Evolutionary conservation across 179 eudicot species (phyloP), one percentile per base, ranked within the genome.

Genomic region (Beta corolliflora): DNA sequence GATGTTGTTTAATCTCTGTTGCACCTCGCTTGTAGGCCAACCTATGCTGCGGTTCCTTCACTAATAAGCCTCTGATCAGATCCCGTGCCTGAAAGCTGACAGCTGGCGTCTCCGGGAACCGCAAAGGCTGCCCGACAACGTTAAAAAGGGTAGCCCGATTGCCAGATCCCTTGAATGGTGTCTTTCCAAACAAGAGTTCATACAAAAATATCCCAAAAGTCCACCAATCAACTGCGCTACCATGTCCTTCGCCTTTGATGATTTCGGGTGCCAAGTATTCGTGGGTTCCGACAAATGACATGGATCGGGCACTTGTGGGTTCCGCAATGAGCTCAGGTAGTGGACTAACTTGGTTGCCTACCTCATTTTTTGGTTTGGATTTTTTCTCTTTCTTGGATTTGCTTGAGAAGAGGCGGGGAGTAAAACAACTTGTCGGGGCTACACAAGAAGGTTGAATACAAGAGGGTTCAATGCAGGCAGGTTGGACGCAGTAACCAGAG

Each of bases 191-290:
- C 76, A 92, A 75, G 18, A 92, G 86, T 84, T 92, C 97, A n/a
- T 90, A 91, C 16, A 92, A 75, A 79, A 92, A 92, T 75, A 92
- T 91, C 36, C 97, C 97, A 2, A 91, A 90, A 36, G 97, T 92
- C 97, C 97, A 92, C 97, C 97, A 92, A 81, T 92, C 97, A 56
- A 92, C 97, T 0, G 97, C 94, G 81, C 97, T 92, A n/a, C 97
- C 97, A 61, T 92, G 97, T 61, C 97, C 97, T 81, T 92, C 94
- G 0, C 97, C 97, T 71, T 92, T 91, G 71, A 92, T 89, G 77
- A 92, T 92, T 71, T 92, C 97, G 0, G 97, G 97, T 15, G 97
- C 97, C 73, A 92, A 75, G 82, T 92, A 92, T 77, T 92, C 97
- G 16, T 92, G 97, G 81, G 97, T 92, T 65, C 97, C 97, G 0